Evolutionary conservation across 192 early-diverging fungal species (phyloP), one percentile per base, ranked within the genome.

Genomic region (Umbelopsis sp.): DNA sequence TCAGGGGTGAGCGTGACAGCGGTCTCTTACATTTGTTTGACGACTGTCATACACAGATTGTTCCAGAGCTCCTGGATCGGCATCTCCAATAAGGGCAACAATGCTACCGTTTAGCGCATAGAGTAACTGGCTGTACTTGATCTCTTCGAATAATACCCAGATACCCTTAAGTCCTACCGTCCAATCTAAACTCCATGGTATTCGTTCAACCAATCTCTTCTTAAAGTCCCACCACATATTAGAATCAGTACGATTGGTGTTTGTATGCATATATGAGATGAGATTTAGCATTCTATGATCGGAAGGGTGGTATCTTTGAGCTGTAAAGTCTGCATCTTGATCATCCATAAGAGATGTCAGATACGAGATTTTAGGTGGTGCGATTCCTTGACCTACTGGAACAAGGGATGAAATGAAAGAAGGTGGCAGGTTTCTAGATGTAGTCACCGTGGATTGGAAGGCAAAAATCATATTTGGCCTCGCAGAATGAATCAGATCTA

Each of bases 31-130:
- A 0, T 10, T 52, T 5, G 9, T 20, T 51, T 4, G 9, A 9
- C 22, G 51, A 21, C 33, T 61, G n/a, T 18, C 18, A 16, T 1
- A 16, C 3, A 35, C 33, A 13, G 27, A 30, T 21, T 71, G 18
- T 46, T 37, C 33, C 33, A 41, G 50, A 20, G 0, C 7, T 52
- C 3, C 33, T 15, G 67, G 47, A 18, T 71, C 5, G 10, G 71
- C 64, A 71, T 88, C 81, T 4, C 81, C 86, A 9, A 96, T 84
- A 4, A 98, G 78, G 1, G 86, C 95, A 0, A 98, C 94, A 5
- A 98, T 46, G 30, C 84, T 85, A 2, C 93, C 96, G 77, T 97
- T 99, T 22, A 97, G 80, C 0, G 92, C 91, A 69, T 91, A 86
- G 27, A 95, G 77, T 2, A 92, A 67, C 75, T 99, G 94, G 69